Percentiles rank a stretch among this genome's conserved stretches.
These are phyloP conservation scores for Clavispora fructus DNA, from an alignment of 805 yeast genomes.

Conservation along the genomic window DNA sequence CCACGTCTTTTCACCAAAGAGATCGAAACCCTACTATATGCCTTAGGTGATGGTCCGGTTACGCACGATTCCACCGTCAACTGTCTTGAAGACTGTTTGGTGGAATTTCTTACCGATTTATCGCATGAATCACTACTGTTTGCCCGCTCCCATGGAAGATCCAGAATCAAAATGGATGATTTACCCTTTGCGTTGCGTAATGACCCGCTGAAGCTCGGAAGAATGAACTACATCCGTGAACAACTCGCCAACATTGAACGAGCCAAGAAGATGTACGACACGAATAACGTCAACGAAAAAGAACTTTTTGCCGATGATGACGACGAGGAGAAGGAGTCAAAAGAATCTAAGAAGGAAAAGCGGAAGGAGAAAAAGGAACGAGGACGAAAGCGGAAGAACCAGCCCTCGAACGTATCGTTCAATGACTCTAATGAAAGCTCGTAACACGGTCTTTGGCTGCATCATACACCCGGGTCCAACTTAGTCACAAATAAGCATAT, in stretches of 20 bases:
- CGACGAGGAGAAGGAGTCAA: constrained; percentile 10
- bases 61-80: constrained; percentile 34
- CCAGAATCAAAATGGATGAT: constrained; percentile 38
- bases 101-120: constrained; percentile 32
- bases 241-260: constrained; percentile 32
- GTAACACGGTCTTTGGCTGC: background rate
- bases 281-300: constrained; percentile 18
- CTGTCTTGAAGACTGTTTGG: constrained; percentile 35
- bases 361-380: constrained; percentile 5
- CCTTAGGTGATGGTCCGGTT: constrained; percentile 39
- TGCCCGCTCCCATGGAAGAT: constrained; percentile 35
- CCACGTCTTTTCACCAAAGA: constrained; percentile 37
- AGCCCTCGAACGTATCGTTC: constrained; percentile 5
- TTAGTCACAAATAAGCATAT: too few species aligned
- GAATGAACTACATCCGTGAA: constrained; percentile 36
- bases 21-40: constrained; percentile 35
- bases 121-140: constrained; percentile 27
- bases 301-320: constrained; percentile 14
- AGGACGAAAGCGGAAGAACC: constrained; percentile 5
- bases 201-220: constrained; percentile 38
- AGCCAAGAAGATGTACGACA: constrained; percentile 39
- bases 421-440: constrained; percentile 15
- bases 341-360: constrained; percentile 5
- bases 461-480: background rate
- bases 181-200: constrained; percentile 36